phyloP scores from a whole-genome alignment of 2,329 filamentous ascomycete species.

The Fusarium duplospermum region DNA sequence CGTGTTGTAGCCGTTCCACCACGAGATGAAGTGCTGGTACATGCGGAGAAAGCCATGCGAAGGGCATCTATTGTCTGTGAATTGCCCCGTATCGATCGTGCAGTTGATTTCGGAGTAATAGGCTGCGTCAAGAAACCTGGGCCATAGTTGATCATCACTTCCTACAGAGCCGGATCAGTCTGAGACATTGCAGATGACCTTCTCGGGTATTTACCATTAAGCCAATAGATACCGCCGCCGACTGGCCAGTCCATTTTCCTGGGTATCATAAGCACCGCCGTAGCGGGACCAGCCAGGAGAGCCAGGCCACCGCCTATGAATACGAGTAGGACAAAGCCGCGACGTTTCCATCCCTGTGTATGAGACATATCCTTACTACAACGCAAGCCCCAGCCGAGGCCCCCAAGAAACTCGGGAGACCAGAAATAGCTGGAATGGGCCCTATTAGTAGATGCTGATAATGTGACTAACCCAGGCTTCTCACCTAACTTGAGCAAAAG shows the following conservation, averaged over 20 bases:
- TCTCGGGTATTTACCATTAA: conserved; percentile 7
- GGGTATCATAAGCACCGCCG: conserved; percentile 26
- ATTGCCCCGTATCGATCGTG: neutral
- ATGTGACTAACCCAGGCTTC: neutral
- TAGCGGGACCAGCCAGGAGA: conserved; percentile 16
- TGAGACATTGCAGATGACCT: neutral
- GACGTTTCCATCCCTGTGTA: neutral
- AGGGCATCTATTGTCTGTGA: neutral
- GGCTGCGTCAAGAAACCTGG: neutral
- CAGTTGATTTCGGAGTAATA: conserved; percentile 1
- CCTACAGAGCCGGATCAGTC: neutral
- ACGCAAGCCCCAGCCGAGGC: neutral
- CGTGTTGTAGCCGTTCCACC: conserved; percentile 7
- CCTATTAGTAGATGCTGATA: neutral
- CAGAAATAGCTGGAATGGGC: conserved; percentile 7
- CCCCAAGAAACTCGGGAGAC: conserved; percentile 15
- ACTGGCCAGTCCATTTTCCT: conserved; percentile 6
- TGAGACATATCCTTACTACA: neutral
- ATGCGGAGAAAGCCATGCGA: neutral
- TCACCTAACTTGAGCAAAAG: conserved; percentile 10
- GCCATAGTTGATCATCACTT: neutral
- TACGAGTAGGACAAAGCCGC: neutral
- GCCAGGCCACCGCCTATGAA: conserved; percentile 7
- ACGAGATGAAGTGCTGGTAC: conserved; percentile 3
- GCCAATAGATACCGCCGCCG: conserved; percentile 16